Evolutionary conservation across 225 moss, liverwort and hornwort species (phyloP), one percentile per base, ranked within the genome.

Genomic region (Polytrichum formosum): DNA sequence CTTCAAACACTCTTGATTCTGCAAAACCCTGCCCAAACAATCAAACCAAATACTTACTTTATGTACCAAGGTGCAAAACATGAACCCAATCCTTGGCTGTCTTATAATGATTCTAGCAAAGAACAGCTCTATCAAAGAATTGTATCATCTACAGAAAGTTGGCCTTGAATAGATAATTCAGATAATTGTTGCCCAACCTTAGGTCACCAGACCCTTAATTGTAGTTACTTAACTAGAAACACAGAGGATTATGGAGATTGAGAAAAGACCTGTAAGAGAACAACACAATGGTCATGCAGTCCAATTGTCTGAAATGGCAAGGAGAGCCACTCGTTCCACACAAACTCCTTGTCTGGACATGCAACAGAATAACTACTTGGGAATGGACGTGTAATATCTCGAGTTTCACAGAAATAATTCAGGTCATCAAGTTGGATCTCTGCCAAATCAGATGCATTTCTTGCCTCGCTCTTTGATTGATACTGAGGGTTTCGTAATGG

Each of bases 11-110:
- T 74, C 85, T 85, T 70, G 92, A 80, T 71, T 99, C 98, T 87
- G 84, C 94, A 90, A 99, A 92, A 85, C 98, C 98, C 98, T 99
- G 94, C 81, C 87, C 82, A 83, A 80, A 87, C 84, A 86, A 84
- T 77, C 83, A 81, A 86, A 75, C 78, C 79, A 79, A 79, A 76
- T 74, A 76, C 80, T 86, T 84, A 84, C 77, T 86, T 78, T 66
- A 76, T 69, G 59, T 33, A 63, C 74, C 74, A 74, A 53, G 67
- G 26, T 70, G 21, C 69, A 74, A 76, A 56, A 70, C 73, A 76
- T 62, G 54, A 54, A 84, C 61, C 74, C 46, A 16, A 16, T 46
- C 13, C 46, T 46, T 46, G 46, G 46, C 16, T 46, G 9, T 22
- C 58, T 58, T 6, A 6, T 21, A 23, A 21, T 58, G 21, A 1